phyloP scores from a whole-genome alignment of 2,329 filamentous ascomycete genomes.

The Aspergillus sp. region DNA sequence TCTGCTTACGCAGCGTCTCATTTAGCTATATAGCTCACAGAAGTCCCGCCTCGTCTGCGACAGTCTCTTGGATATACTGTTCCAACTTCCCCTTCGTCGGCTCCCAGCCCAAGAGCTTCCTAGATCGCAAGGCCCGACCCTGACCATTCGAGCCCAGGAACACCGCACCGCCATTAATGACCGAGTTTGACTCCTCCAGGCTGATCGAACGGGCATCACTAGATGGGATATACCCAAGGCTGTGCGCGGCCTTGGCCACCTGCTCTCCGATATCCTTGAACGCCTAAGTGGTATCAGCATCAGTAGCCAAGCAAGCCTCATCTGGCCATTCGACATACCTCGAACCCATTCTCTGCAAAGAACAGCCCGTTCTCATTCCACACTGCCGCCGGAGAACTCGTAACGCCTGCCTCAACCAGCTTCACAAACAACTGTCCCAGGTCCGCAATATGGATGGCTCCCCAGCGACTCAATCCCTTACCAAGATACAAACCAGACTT shows the following conservation, averaged over 20 bases:
- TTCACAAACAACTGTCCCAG: slow-evolving; percentile 54
- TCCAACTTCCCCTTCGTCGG: slow-evolving; percentile 21
- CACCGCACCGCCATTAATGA: slow-evolving; percentile 24
- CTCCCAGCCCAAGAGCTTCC: slow-evolving; percentile 24
- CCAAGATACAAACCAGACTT: slow-evolving; percentile 54
- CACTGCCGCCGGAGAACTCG: slow-evolving; percentile 12
- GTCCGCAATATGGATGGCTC: slow-evolving; percentile 60
- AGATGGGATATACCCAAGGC: slow-evolving; percentile 22
- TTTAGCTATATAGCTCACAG: no score
- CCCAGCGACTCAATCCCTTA: slow-evolving; percentile 58
- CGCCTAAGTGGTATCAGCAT: slow-evolving; percentile 1
- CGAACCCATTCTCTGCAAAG: slow-evolving; percentile 24
- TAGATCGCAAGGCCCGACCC: slow-evolving; percentile 22
- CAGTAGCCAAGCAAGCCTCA: not conserved
- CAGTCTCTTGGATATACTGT: slow-evolving; percentile 26
- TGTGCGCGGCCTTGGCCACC: slow-evolving; percentile 22
- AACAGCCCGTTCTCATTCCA: slow-evolving; percentile 46
- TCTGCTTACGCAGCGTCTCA: no score
- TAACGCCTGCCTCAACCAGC: slow-evolving; percentile 48
- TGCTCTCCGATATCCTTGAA: slow-evolving; percentile 23
- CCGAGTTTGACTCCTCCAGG: slow-evolving; percentile 23
- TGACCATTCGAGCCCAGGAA: slow-evolving; percentile 33
- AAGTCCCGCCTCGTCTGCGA: slow-evolving; percentile 20
- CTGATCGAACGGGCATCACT: slow-evolving; percentile 20
- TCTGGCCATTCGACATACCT: slow-evolving; percentile 22